Conservation (phyloP, 164 flowering plant species). For the Echeveria elegans region DNA sequence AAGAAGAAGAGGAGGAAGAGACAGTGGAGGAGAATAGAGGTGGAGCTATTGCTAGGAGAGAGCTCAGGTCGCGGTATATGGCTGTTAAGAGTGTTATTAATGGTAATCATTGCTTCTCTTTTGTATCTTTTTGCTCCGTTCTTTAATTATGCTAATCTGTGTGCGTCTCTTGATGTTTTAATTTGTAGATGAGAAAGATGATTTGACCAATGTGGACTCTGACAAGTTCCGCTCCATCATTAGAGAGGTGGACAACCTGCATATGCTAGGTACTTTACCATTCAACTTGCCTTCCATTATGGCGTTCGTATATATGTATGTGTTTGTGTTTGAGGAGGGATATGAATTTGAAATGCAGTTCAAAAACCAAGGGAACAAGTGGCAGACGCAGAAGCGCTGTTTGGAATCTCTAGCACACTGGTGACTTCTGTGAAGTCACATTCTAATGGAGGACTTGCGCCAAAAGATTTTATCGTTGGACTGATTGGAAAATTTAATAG, state of each 20-base stretch:
- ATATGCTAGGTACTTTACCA: constrained; percentile 29
- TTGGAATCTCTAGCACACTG: constrained; percentile 46
- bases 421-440: constrained; percentile 36
- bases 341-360: constrained; percentile 24
- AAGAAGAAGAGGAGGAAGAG: background rate
- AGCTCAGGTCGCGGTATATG: background rate
- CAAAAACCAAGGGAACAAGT: constrained; percentile 66
- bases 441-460: constrained; percentile 33
- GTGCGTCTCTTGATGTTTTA: background rate
- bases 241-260: constrained; percentile 41
- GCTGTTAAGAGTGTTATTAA: background rate
- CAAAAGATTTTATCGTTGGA: constrained; percentile 40
- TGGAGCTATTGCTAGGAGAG: background rate
- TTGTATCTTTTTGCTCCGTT: background rate
- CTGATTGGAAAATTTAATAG: constrained; percentile 32
- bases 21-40: background rate
- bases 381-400: constrained; percentile 64
- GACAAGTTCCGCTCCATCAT: constrained; percentile 39
- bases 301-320: no score
- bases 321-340: background rate
- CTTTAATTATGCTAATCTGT: background rate
- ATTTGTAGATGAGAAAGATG: constrained; percentile 44
- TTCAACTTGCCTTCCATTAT: background rate
- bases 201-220: constrained; percentile 31
- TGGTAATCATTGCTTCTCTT: background rate